phyloP scores from a whole-genome alignment of 768 basidiomycete species.

The Podaxis sp. region DNA sequence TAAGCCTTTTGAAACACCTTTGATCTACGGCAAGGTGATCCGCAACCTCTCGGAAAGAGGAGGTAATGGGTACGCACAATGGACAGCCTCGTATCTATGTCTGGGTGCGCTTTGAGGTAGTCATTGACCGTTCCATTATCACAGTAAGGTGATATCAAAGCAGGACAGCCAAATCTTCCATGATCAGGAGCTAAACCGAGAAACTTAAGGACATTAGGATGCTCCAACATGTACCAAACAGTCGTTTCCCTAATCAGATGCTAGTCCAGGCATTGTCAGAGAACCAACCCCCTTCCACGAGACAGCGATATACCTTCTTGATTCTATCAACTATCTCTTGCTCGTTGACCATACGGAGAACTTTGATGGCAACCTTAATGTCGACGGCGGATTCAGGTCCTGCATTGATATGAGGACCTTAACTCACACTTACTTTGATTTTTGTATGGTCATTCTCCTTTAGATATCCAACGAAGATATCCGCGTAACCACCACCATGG shows the following conservation, averaged over 20 bases:
- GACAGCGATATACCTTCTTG: neutral
- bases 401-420: neutral
- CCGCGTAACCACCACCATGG: neutral
- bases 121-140: neutral
- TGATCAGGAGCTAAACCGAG: conserved; percentile 13
- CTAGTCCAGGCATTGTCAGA: neutral
- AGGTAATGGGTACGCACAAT: neutral
- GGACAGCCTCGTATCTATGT: neutral
- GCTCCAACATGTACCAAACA: conserved; percentile 19
- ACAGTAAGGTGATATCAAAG: conserved; percentile 3
- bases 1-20: conserved; percentile 18
- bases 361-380: neutral
- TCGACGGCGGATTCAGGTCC: neutral
- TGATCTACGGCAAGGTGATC: neutral
- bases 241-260: conserved; percentile 17
- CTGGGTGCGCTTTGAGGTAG: neutral
- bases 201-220: conserved; percentile 21
- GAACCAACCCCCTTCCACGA: neutral
- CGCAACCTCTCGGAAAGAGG: neutral
- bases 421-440: neutral
- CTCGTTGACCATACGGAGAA: neutral
- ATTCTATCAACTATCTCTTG: neutral
- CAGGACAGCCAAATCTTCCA: neutral
- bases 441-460: neutral
- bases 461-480: neutral